These are phyloP conservation scores for Coprinellus aureogranulatus DNA, from an alignment of 768 basidiomycete genomes.

Conservation along the genomic window DNA sequence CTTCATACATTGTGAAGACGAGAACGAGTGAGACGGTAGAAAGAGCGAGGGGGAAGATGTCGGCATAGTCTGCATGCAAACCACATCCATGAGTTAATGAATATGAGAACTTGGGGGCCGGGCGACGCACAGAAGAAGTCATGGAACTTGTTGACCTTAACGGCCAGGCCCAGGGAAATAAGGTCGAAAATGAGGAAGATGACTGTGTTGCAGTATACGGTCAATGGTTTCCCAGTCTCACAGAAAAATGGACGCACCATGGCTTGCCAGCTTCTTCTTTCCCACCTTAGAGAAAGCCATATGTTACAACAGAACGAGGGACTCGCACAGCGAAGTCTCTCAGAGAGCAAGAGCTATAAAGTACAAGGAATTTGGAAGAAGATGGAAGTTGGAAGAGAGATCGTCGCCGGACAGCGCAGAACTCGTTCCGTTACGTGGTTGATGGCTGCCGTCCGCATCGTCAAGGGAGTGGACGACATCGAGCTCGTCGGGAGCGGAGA, in stretches of 20 bases:
- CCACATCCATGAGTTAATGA: too few relatives aligned
- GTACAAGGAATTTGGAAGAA: too few relatives aligned
- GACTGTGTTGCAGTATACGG: too few relatives aligned
- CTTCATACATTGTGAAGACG: constrained; percentile 40
- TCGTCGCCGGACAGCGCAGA: too few relatives aligned
- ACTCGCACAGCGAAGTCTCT: not conserved
- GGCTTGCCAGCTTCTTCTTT: constrained; percentile 26
- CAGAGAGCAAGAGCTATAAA: too few relatives aligned
- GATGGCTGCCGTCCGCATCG: too few relatives aligned
- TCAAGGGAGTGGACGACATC: too few relatives aligned
- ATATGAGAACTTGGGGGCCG: constrained; percentile 5
- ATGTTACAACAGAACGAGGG: constrained; percentile 6
- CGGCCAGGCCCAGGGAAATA: constrained; percentile 50
- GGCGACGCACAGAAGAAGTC: constrained; percentile 57
- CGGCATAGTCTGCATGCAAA: constrained; percentile 45
- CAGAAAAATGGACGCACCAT: constrained; percentile 19
- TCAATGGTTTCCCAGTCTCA: too few relatives aligned
- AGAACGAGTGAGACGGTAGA: constrained; percentile 50
- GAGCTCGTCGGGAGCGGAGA: too few relatives aligned
- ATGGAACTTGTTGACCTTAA: constrained; percentile 54
- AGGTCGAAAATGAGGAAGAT: constrained; percentile 45
- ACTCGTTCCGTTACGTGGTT: too few relatives aligned
- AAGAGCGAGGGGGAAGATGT: constrained; percentile 59
- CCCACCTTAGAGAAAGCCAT: constrained; percentile 24
- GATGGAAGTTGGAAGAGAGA: too few relatives aligned